Conservation (phyloP, 2,329 filamentous ascomycete genomes). For the Elsinoe ampelina region DNA sequence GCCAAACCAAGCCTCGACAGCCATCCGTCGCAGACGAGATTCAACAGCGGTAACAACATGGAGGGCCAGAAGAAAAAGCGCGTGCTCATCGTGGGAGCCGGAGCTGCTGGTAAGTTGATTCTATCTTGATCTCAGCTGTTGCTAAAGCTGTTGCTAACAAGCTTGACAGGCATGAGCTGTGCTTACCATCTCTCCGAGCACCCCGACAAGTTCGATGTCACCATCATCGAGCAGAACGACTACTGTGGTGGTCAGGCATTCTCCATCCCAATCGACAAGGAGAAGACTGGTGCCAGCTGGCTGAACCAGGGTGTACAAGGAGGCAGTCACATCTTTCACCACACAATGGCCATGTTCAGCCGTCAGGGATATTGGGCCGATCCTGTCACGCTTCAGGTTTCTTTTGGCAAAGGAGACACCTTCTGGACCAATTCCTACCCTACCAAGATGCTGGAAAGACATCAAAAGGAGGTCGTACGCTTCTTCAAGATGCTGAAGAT, state of each 20-base stretch:
- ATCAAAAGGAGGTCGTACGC: slow-evolving; percentile 46
- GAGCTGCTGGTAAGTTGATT: slow-evolving; percentile 51
- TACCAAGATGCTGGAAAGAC: slow-evolving; percentile 47
- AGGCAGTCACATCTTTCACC: slow-evolving; percentile 57
- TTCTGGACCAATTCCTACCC: slow-evolving; percentile 61
- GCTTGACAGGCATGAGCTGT: slow-evolving; percentile 47
- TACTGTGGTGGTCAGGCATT: slow-evolving; percentile 54
- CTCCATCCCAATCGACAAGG: slow-evolving; percentile 47
- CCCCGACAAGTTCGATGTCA: slow-evolving; percentile 56
- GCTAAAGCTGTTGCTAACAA: neutral
- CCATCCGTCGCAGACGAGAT: slow-evolving; percentile 25
- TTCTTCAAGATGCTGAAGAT: slow-evolving; percentile 48
- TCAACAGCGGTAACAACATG: slow-evolving; percentile 28
- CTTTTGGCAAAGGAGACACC: slow-evolving; percentile 52
- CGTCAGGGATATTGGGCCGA: slow-evolving; percentile 48
- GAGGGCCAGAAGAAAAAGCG: slow-evolving; percentile 36
- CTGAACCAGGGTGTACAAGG: slow-evolving; percentile 57
- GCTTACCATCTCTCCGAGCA: slow-evolving; percentile 58
- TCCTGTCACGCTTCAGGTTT: slow-evolving; percentile 51
- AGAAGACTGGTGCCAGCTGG: slow-evolving; percentile 49
- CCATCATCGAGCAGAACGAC: slow-evolving; percentile 49
- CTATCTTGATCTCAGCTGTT: neutral
- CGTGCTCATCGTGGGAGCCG: slow-evolving; percentile 52
- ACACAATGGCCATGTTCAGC: slow-evolving; percentile 57
- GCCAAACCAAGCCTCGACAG: slow-evolving; percentile 15